Evolutionary conservation across 352 stramenopile genomes (phyloP).

Genomic region (Plasmopara halstedii): DNA sequence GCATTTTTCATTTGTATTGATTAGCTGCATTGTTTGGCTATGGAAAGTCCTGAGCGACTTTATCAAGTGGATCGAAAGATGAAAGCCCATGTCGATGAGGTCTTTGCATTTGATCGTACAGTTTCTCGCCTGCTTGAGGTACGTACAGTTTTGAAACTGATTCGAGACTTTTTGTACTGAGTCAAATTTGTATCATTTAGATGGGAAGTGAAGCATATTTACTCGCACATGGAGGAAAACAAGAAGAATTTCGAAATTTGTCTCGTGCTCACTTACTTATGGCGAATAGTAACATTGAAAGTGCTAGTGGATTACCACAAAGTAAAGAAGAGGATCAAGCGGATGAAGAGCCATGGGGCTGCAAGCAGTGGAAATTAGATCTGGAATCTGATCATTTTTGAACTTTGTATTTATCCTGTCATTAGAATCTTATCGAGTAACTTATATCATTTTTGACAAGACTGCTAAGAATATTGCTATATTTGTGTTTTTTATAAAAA

Average conservation of each 20-base stretch:
- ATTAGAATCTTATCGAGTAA: too few relatives aligned
- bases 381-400: too few relatives aligned
- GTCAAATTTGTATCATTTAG: conserved; percentile 3
- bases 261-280: conserved; percentile 21
- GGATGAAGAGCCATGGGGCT: too few relatives aligned
- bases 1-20: not conserved
- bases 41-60: conserved; percentile 44
- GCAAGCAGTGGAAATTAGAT: conserved; percentile 19
- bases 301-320: conserved; percentile 5
- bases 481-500: not conserved
- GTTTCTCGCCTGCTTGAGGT: conserved; percentile 85
- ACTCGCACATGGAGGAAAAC: conserved; percentile 36
- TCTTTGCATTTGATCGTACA: conserved; percentile 80
- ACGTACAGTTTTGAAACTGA: not conserved
- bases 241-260: conserved; percentile 8
- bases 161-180: not conserved
- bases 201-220: conserved; percentile 76
- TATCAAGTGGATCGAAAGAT: conserved; percentile 48
- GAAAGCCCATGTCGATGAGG: conserved; percentile 70
- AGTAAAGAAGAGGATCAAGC: conserved; percentile 16
- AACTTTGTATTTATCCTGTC: not conserved
- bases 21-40: conserved; percentile 71
- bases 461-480: not conserved
- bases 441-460: too few relatives aligned
- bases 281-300: conserved; percentile 9